phyloP scores from a whole-genome alignment of 1,284 basidiomycete genomes.

The Athelia psychrophila region DNA sequence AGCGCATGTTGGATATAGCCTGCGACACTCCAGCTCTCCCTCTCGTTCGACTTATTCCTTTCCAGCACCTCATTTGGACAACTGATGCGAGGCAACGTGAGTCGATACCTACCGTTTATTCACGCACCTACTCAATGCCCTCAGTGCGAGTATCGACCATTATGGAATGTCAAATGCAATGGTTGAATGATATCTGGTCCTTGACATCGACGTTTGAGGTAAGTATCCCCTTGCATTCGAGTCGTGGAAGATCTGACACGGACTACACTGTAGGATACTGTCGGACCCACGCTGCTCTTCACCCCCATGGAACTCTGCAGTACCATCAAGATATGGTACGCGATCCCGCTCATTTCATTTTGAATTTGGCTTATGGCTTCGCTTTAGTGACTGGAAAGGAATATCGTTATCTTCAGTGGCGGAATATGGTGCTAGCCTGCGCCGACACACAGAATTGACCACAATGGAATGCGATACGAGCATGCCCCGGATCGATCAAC shows the following conservation, averaged over 20 bases:
- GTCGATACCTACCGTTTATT: constrained; percentile 12
- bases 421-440: constrained; percentile 32
- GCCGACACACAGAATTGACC: constrained; percentile 30
- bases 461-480: constrained; percentile 33
- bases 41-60: constrained; percentile 43
- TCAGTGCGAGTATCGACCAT: constrained; percentile 20
- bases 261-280: not conserved
- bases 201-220: constrained; percentile 6
- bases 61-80: constrained; percentile 56
- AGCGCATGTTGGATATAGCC: constrained; percentile 31
- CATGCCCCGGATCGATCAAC: constrained; percentile 35
- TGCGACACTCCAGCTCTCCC: constrained; percentile 28
- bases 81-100: constrained; percentile 34
- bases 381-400: constrained; percentile 31
- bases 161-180: constrained; percentile 36
- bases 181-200: constrained; percentile 52
- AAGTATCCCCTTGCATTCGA: constrained; percentile 16
- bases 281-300: constrained; percentile 23
- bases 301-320: constrained; percentile 29
- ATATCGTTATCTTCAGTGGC: constrained; percentile 26
- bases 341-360: constrained; percentile 1
- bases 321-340: constrained; percentile 32
- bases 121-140: not conserved
- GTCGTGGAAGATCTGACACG: constrained; percentile 12
- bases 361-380: constrained; percentile 2